A percentile compares a stretch with the other conserved stretches of the same genome.
These are phyloP conservation scores for Garcia nutans DNA, from an alignment of 345 rosid genomes.

Conservation along the genomic window DNA sequence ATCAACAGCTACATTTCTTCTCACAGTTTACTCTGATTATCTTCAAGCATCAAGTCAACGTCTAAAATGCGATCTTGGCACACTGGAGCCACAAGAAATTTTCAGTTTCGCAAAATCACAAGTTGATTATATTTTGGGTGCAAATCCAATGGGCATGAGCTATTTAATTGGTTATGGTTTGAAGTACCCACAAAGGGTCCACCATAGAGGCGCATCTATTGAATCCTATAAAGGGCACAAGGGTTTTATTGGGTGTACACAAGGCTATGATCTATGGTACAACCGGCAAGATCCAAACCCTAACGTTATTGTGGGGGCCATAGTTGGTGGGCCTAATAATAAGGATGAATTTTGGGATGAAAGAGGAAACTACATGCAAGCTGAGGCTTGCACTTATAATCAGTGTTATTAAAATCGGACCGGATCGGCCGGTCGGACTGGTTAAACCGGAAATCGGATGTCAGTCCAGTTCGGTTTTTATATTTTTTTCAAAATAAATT, in stretches of 20 bases:
- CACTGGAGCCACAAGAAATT: conserved; percentile 42
- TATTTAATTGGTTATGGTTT: conserved; percentile 79
- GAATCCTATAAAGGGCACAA: conserved; percentile 62
- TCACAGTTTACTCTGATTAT: conserved; percentile 68
- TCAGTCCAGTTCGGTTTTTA: no score
- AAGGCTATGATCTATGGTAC: conserved; percentile 69
- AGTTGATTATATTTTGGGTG: conserved; percentile 80
- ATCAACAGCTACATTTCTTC: conserved; percentile 74
- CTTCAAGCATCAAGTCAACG: conserved; percentile 37
- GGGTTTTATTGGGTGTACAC: conserved; percentile 94
- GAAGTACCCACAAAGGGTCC: conserved; percentile 67
- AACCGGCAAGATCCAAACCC: conserved; percentile 42
- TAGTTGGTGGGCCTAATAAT: conserved; percentile 63
- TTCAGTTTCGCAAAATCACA: conserved; percentile 65
- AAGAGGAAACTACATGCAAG: conserved; percentile 44
- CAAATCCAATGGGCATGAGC: conserved; percentile 81
- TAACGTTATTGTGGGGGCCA: conserved; percentile 45
- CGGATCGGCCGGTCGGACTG: no score
- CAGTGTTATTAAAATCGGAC: no score
- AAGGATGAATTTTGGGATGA: conserved; percentile 47
- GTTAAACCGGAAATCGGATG: no score
- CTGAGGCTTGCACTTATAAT: conserved; percentile 67
- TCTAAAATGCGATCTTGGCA: conserved; percentile 50
- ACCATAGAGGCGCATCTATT: conserved; percentile 90
- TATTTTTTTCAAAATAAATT: no score